Evolutionary conservation across 2,329 filamentous ascomycete species (phyloP).

Genomic region (Grosmannia clavigera): DNA sequence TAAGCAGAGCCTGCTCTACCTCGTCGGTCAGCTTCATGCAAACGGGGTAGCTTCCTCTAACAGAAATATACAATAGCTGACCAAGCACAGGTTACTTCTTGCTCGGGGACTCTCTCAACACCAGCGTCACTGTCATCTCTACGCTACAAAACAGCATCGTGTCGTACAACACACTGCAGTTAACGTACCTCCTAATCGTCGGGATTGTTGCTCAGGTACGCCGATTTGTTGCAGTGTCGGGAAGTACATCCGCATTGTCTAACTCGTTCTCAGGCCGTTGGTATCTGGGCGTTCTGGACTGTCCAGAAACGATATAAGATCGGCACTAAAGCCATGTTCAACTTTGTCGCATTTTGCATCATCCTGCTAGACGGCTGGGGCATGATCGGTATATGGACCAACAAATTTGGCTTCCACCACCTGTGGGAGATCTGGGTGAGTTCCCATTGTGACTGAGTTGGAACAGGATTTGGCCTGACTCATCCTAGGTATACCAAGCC

Average conservation of each 20-base stretch:
- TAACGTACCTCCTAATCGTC: conserved; percentile 2
- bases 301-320: conserved; percentile 13
- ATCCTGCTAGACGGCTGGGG: conserved; percentile 12
- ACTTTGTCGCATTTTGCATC: conserved; percentile 13
- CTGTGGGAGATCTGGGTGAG: conserved; percentile 12
- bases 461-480: neutral
- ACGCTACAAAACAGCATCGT: conserved; percentile 15
- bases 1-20: neutral
- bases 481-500: neutral
- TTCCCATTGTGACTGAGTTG: neutral
- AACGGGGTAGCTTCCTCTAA: no score
- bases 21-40: conserved; percentile 1
- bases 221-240: neutral
- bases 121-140: conserved; percentile 12
- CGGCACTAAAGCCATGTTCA: conserved; percentile 14
- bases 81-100: conserved; percentile 10
- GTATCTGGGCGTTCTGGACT: conserved; percentile 1
- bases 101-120: conserved; percentile 13
- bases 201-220: neutral
- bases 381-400: conserved; percentile 12
- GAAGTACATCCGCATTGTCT: neutral
- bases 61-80: neutral
- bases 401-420: conserved; percentile 12
- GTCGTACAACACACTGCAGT: conserved; percentile 12
- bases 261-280: neutral